These are phyloP conservation scores for Daldinia caldariorum DNA, from an alignment of 495 filamentous ascomycete genomes.

Conservation along the genomic window DNA sequence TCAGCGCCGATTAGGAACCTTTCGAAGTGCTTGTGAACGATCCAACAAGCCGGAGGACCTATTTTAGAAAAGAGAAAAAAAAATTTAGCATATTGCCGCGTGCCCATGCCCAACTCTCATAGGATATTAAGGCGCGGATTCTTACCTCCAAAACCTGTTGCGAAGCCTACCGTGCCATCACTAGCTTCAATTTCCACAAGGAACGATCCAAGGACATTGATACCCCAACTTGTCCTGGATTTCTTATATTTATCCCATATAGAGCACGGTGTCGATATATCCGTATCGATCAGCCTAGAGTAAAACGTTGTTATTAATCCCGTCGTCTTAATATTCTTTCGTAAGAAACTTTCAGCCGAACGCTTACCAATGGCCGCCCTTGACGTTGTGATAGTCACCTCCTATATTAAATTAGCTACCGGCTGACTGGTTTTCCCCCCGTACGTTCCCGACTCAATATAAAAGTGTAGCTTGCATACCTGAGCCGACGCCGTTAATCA, in stretches of 20 bases:
- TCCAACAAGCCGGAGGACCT: conserved; percentile 90
- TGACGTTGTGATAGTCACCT: conserved; percentile 95
- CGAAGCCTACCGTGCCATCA: conserved; percentile 90
- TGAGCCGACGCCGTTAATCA: conserved; percentile 86
- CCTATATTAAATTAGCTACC: conserved; percentile 47
- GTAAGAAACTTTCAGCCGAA: neutral
- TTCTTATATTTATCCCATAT: conserved; percentile 85
- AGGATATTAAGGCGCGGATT: neutral
- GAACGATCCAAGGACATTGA: conserved; percentile 94
- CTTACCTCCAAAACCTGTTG: conserved; percentile 87
- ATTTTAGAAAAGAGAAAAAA: neutral
- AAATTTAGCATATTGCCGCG: neutral
- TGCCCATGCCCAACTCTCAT: neutral
- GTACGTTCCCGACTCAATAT: neutral
- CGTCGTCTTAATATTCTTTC: neutral
- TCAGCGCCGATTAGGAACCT: conserved; percentile 89
- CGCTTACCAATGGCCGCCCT: conserved; percentile 82
- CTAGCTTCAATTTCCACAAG: conserved; percentile 90
- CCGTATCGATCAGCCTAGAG: conserved; percentile 80
- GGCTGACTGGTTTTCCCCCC: conserved; percentile 16
- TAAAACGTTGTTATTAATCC: conserved; percentile 11
- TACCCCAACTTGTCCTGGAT: conserved; percentile 91
- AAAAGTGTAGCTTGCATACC: conserved; percentile 50
- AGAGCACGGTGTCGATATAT: conserved; percentile 92
- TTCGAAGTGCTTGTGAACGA: conserved; percentile 89